Evolutionary conservation across 1,139 yeast genomes (phyloP), one percentile per base, ranked within the genome.

Genomic region (Blastobotrys illinoisensis): DNA sequence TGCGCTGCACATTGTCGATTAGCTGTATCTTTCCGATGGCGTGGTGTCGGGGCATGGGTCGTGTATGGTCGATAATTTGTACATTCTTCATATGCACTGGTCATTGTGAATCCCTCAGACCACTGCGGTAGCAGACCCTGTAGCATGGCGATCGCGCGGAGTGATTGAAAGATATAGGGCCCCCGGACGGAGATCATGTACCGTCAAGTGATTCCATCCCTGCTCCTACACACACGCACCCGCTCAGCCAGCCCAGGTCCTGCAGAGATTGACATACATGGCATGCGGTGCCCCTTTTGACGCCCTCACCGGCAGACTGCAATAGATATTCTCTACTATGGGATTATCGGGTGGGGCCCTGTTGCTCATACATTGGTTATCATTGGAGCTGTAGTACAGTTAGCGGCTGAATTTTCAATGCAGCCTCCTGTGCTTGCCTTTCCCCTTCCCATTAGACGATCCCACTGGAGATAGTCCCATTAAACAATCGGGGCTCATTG

Each of bases 401-500:
- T 13, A 26, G 32, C 32, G 16, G 40, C 40, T 32, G 14, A 11
- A 32, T 32, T 2, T 32, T 32, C 40, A 13, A 32, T 32, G 40
- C 40, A 5, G 7, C 40, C 40, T n/a, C 16, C 16, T n/a, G 16
- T 11, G 11, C 11, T 26, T 26, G 9, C 9, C 13, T 5, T 26
- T 9, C 32, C 9, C 32, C 11, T 11, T 26, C 13, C 9, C 32
- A n/a, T n/a, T n/a, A n/a, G n/a, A n/a, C n/a, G n/a, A n/a, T 23
- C 24, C 24, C 24, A 5, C 7, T 23, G 24, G 32, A 26, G 32
- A 26, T 26, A 3, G 11, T 26, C 32, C 13, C 2, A 9, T n/a
- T n/a, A n/a, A n/a, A n/a, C n/a, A n/a, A n/a, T n/a, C n/a, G 32
- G 45, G 44, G 13, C 47, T 49, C 40, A 11, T 50, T 36, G 47